phyloP scores from a whole-genome alignment of 73 alveolate species.

The Symbiodinium pilosum region DNA sequence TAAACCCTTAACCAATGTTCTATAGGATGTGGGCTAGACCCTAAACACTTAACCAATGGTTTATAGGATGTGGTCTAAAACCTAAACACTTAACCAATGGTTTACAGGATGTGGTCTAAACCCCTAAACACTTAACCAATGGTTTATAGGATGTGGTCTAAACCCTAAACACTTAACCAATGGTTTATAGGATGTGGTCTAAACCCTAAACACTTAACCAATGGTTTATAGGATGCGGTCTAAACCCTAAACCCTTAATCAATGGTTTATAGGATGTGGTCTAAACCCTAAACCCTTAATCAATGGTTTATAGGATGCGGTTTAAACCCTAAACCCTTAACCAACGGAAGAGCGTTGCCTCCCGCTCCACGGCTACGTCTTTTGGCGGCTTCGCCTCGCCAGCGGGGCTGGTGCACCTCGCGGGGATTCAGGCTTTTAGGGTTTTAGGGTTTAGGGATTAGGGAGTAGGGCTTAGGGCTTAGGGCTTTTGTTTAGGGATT shows the following conservation, averaged over 20 bases:
- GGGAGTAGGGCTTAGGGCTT: neutral
- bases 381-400: conserved; percentile 92
- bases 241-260: neutral
- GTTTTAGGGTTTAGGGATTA: neutral
- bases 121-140: neutral
- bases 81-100: neutral
- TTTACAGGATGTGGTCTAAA: neutral
- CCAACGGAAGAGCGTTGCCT: neutral
- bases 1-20: neutral
- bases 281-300: neutral
- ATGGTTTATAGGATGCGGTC: neutral
- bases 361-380: conserved; percentile 88
- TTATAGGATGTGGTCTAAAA: neutral
- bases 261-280: no score
- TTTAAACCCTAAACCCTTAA: neutral
- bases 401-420: conserved; percentile 73
- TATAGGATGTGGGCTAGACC: neutral
- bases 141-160: neutral
- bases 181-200: no score
- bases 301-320: neutral
- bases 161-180: conserved; percentile 1
- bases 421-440: neutral
- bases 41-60: neutral
- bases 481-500: neutral
- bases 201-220: neutral